These are phyloP conservation scores for Mallotus japonicus DNA, from an alignment of 441 rosid species.

Conservation along the genomic window DNA sequence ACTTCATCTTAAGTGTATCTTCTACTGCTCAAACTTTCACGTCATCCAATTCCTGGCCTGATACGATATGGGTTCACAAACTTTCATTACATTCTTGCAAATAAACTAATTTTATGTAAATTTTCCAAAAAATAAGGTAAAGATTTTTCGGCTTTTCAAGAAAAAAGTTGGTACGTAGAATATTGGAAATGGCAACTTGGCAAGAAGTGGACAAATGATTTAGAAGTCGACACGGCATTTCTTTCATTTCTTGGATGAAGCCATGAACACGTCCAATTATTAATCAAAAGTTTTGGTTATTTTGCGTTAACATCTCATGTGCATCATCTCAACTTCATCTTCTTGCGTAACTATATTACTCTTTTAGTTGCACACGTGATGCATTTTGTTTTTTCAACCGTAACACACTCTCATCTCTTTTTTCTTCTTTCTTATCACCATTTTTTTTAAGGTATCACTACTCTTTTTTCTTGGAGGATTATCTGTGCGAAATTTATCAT, in stretches of 20 bases:
- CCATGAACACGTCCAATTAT: too few species aligned
- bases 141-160: not conserved
- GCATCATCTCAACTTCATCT: not conserved
- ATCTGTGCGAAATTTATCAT: too few species aligned
- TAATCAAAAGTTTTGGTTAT: too few species aligned
- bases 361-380: slow-evolving; percentile 1
- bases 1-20: not conserved
- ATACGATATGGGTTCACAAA: not conserved
- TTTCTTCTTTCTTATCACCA: not conserved
- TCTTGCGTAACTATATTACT: not conserved
- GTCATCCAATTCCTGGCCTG: not conserved
- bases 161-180: not conserved
- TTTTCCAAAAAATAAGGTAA: not conserved
- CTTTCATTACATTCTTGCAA: not conserved
- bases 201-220: too few species aligned
- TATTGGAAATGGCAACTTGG: not conserved
- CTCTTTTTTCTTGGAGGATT: not conserved
- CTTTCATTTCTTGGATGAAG: too few species aligned
- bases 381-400: not conserved
- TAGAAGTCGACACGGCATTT: too few species aligned
- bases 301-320: not conserved
- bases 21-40: too few species aligned
- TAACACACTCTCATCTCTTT: not conserved
- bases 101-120: too few species aligned
- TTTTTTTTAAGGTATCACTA: not conserved